Evolutionary conservation across 2,329 filamentous ascomycete species (phyloP).

Genomic region (Colletotrichum tanaceti): DNA sequence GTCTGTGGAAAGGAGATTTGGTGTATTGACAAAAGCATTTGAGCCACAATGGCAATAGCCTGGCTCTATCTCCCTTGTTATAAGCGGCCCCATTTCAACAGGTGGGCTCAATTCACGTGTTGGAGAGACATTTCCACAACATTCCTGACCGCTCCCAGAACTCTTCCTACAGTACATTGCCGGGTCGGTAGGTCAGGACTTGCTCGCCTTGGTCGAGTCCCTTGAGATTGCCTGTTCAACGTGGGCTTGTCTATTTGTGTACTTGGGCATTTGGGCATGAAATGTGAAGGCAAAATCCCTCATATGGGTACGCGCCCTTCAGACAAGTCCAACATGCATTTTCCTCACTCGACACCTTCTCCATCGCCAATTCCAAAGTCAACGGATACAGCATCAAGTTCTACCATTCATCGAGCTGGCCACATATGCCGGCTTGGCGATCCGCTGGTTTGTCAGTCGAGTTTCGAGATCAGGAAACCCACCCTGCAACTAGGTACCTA

Average conservation of each 20-base stretch:
- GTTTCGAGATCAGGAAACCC: slow-evolving; percentile 8
- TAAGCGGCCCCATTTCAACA: not conserved
- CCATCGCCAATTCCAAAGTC: not conserved
- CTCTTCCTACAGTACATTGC: not conserved
- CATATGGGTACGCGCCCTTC: too few relatives aligned
- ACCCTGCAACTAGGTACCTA: too few relatives aligned
- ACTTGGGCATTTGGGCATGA: too few relatives aligned
- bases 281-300: too few relatives aligned
- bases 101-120: not conserved
- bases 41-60: not conserved
- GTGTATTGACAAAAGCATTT: not conserved
- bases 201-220: not conserved
- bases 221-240: not conserved
- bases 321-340: too few relatives aligned
- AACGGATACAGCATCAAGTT: not conserved
- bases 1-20: not conserved
- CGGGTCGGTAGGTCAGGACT: not conserved
- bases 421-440: not conserved
- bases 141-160: not conserved
- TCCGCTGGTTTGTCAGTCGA: slow-evolving; percentile 1
- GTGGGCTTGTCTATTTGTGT: not conserved
- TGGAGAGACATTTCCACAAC: not conserved
- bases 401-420: not conserved
- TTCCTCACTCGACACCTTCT: not conserved
- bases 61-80: not conserved